phyloP scores from a whole-genome alignment of 331 rosid species.

The Malus hybrid region DNA sequence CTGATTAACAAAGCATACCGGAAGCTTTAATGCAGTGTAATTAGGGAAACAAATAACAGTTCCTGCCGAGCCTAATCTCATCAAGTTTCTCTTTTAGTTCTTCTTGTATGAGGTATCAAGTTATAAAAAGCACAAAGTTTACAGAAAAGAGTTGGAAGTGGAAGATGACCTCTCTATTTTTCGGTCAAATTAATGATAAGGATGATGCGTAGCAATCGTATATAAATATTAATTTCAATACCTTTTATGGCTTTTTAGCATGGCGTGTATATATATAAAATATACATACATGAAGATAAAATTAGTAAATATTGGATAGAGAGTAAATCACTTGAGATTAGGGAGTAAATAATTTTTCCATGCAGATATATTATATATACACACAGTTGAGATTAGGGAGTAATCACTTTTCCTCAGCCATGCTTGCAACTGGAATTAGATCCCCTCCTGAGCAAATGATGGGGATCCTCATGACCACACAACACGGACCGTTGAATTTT shows the following conservation, averaged over 20 bases:
- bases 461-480: too few relatives aligned
- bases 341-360: too few relatives aligned
- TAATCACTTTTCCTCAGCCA: too few relatives aligned
- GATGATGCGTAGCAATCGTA: background rate
- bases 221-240: background rate
- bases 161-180: background rate
- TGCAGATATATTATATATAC: too few relatives aligned
- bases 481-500: too few relatives aligned
- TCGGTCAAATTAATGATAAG: background rate
- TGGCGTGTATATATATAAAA: background rate
- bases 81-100: background rate
- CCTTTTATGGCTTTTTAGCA: background rate
- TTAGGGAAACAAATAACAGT: background rate
- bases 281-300: too few relatives aligned
- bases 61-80: background rate
- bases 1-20: background rate
- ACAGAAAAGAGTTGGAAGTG: background rate
- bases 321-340: too few relatives aligned
- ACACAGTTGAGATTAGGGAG: too few relatives aligned
- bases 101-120: background rate
- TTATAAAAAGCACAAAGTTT: background rate
- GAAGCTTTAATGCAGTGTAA: background rate
- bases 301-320: too few relatives aligned
- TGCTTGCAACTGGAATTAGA: too few relatives aligned
- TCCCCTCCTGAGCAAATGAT: too few relatives aligned